Conservation (phyloP, 306 rosid species). For the Pyrus betulifolia region DNA sequence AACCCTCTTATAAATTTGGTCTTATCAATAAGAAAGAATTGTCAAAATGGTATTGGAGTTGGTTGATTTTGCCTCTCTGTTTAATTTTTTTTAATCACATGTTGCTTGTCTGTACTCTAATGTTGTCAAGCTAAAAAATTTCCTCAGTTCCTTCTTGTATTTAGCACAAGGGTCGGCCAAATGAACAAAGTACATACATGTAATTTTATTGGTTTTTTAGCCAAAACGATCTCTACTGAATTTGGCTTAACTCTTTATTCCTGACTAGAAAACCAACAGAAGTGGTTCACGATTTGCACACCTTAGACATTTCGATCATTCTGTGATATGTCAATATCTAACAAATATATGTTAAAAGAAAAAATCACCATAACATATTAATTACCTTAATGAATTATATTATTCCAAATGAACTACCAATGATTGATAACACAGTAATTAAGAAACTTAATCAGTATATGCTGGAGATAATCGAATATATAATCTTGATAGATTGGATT, state of each 20-base stretch:
- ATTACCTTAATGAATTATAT: neutral
- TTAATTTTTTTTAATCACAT: neutral
- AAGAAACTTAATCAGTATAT: neutral
- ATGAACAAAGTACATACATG: too few relatives aligned
- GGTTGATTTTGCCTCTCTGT: neutral
- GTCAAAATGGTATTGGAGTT: neutral
- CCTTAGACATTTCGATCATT: too few relatives aligned
- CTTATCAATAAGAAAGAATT: neutral
- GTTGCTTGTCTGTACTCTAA: neutral
- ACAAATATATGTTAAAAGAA: neutral
- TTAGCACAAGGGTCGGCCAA: too few relatives aligned
- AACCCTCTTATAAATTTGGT: neutral
- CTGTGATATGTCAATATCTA: too few relatives aligned
- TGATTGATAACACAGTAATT: neutral
- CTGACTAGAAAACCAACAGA: too few relatives aligned
- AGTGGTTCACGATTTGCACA: too few relatives aligned
- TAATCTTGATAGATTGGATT: neutral
- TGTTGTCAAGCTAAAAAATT: neutral
- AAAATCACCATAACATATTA: neutral
- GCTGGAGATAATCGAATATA: neutral
- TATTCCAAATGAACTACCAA: neutral
- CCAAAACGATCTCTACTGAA: accelerated
- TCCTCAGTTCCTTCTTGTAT: too few relatives aligned
- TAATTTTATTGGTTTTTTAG: too few relatives aligned
- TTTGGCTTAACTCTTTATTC: too few relatives aligned